These are phyloP conservation scores for Taphrina betulina DNA, from an alignment of 1,139 yeast species.

Conservation along the genomic window DNA sequence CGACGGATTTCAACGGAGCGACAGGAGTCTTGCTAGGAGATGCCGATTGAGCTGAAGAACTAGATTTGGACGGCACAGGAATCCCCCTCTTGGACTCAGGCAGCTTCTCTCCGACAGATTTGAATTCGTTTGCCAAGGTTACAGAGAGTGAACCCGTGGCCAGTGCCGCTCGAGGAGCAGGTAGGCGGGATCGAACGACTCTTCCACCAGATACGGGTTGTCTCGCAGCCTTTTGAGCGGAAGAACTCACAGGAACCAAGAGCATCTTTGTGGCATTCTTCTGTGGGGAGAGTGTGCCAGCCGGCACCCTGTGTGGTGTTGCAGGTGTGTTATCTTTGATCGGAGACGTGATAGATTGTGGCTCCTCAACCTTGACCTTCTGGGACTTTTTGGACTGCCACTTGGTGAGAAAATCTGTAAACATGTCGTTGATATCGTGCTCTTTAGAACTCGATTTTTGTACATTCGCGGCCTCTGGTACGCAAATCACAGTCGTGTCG, in stretches of 20 bases:
- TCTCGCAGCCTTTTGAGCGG: slow-evolving; percentile 18
- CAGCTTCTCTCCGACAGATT: background rate
- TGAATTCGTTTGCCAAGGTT: background rate
- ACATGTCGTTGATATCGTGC: slow-evolving; percentile 5
- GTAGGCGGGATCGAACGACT: slow-evolving; percentile 14
- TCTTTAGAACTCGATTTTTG: slow-evolving; percentile 1
- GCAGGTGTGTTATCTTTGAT: background rate
- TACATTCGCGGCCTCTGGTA: background rate
- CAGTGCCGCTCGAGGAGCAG: slow-evolving; percentile 3
- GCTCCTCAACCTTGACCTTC: slow-evolving; percentile 10
- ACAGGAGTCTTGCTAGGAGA: background rate
- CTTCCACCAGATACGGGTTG: background rate
- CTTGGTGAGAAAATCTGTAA: slow-evolving; percentile 16
- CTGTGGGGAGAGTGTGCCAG: slow-evolving; percentile 13
- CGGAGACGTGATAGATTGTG: background rate
- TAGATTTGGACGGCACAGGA: background rate
- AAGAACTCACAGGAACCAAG: slow-evolving; percentile 6
- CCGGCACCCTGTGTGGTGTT: slow-evolving; percentile 10
- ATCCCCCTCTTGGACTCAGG: background rate
- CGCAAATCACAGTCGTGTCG: background rate
- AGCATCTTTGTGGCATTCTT: background rate
- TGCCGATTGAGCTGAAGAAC: background rate
- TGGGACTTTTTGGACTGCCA: slow-evolving; percentile 27
- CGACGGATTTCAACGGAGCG: background rate
- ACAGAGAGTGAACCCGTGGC: background rate